Percentiles rank a stretch among this genome's conserved stretches.
Conservation (phyloP, 2,329 filamentous ascomycete genomes). For the Fusarium penzigii region DNA sequence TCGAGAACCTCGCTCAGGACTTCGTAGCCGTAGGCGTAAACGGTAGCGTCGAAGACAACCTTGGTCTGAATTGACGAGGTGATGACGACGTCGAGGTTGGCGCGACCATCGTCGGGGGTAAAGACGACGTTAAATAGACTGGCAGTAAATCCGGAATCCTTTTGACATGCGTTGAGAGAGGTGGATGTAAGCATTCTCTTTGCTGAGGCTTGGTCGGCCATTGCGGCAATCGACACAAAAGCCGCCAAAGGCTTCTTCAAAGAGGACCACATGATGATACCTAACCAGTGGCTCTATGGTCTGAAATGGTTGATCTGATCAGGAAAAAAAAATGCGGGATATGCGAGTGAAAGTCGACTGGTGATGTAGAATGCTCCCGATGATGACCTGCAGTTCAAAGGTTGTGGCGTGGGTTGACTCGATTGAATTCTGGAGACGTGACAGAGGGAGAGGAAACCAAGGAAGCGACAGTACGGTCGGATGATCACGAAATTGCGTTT, state of each 20-base stretch:
- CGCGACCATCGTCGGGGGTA: conserved; percentile 71
- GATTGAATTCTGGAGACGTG: conserved; percentile 4
- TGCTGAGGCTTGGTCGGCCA: conserved; percentile 54
- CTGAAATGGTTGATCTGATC: neutral
- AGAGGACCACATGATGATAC: conserved; percentile 48
- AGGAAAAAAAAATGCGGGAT: neutral
- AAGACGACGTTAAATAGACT: conserved; percentile 85
- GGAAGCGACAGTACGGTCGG: conserved; percentile 13
- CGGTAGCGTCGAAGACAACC: conserved; percentile 73
- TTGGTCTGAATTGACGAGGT: conserved; percentile 81
- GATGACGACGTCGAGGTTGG: conserved; percentile 75
- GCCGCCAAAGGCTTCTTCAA: conserved; percentile 46
- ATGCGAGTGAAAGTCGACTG: neutral
- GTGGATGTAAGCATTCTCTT: conserved; percentile 74
- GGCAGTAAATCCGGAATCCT: conserved; percentile 82
- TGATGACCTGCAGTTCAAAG: conserved; percentile 11
- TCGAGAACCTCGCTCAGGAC: conserved; percentile 69
- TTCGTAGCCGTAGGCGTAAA: conserved; percentile 81
- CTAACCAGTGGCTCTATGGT: conserved; percentile 2
- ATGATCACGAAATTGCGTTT: conserved; percentile 21
- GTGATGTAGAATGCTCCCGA: neutral
- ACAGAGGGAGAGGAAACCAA: conserved; percentile 24
- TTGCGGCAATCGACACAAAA: conserved; percentile 45
- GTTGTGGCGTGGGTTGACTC: conserved; percentile 14
- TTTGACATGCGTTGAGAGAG: conserved; percentile 83